Percentiles rank a stretch among this genome's conserved stretches.
Evolutionary conservation across 768 basidiomycete genomes (phyloP).

Genomic region (Suillus brevipes): DNA sequence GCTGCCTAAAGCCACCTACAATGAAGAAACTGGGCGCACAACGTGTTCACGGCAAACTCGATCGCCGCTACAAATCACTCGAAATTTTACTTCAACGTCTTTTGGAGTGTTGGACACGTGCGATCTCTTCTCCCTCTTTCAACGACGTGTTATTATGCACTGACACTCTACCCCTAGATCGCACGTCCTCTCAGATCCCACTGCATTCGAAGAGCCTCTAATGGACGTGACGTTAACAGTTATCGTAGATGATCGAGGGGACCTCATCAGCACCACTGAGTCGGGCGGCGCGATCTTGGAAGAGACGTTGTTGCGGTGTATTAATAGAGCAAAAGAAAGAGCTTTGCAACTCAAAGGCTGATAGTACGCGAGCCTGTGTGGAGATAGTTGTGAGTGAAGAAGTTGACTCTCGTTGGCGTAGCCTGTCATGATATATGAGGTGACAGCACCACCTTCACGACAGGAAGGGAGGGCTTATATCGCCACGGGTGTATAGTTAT

Average conservation of each 20-base stretch:
- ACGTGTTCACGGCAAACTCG: conserved; percentile 55
- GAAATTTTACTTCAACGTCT: background rate
- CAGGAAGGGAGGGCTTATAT: background rate
- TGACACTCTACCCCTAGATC: conserved; percentile 23
- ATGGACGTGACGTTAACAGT: conserved; percentile 72
- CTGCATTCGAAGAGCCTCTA: conserved; percentile 87
- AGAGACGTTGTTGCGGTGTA: conserved; percentile 4
- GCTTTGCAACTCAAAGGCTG: background rate
- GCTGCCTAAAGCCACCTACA: conserved; percentile 66
- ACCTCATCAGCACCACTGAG: conserved; percentile 54
- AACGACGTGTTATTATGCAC: background rate
- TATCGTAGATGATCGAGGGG: conserved; percentile 50
- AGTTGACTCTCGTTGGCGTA: background rate
- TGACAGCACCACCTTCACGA: background rate
- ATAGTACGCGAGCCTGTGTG: background rate
- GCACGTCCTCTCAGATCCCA: conserved; percentile 77
- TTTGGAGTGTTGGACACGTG: conserved; percentile 5
- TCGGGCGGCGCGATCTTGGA: conserved; percentile 40
- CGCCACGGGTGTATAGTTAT: background rate
- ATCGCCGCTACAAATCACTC: conserved; percentile 43
- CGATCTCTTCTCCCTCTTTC: background rate
- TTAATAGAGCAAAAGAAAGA: conserved; percentile 11
- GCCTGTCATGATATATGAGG: background rate
- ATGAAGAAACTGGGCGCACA: conserved; percentile 63
- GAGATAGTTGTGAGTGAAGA: background rate